Evolutionary conservation across 2,329 filamentous ascomycete species (phyloP), one percentile per base, ranked within the genome.

Genomic region (Beauveria medogensis): DNA sequence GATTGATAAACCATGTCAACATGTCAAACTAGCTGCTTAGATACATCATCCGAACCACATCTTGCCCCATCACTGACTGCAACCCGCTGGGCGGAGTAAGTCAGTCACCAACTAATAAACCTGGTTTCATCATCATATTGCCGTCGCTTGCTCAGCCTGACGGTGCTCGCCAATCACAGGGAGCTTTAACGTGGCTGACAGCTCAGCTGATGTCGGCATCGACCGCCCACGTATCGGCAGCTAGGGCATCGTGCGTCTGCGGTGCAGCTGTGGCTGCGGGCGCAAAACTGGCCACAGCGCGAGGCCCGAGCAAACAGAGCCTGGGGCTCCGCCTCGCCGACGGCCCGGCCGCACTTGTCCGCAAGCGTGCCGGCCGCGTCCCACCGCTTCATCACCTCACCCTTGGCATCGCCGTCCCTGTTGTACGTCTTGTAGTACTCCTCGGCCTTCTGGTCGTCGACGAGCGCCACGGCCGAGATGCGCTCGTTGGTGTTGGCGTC

Each of bases 231-330:
- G 24, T 59, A 53, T 16, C 34, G 56, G 56, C 62, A 64, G 18
- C 47, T 26, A 20, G 48, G 62, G 56, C 62, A 64, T 40, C 26
- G 24, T n/a, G 1, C 5, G 10, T 64, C 52, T 1, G 1, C 56
- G 18, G 62, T 64, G 56, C 62, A 62, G 56, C 60, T 62, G 2
- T 1, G n/a, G 56, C 48, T 14, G 26, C 62, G 62, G 48, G 44
- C 22, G 48, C 62, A 64, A n/a, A 56, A 64, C 44, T 62, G 60
- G 34, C 62, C 62, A 40, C 62, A 62, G 22, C 60, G 60, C 8
- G 62, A 3, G 10, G 62, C 62, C 3, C 62, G 55, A 47, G 55
- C 34, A 26, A 64, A 64, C 2, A 56, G 37, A 8, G 3, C 37
- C 12, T 14, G 22, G 8, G 52, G 52, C 48, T 26, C 26, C 48